Evolutionary conservation across 2,329 filamentous ascomycete species (phyloP).

Genomic region (Verticillium zaregamsianum): DNA sequence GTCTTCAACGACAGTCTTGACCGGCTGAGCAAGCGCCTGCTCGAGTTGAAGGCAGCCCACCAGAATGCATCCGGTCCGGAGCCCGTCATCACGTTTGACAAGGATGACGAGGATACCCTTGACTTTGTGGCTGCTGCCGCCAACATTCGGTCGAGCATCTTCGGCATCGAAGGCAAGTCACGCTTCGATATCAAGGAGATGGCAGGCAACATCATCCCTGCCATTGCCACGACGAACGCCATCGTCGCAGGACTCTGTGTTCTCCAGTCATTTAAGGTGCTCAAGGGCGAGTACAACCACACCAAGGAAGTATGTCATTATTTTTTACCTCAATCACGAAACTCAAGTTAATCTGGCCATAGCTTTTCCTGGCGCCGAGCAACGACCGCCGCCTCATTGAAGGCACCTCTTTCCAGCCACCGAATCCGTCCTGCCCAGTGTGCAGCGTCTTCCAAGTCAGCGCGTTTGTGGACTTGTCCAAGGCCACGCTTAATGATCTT

Average conservation of each 20-base stretch:
- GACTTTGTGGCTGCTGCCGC: conserved; percentile 91
- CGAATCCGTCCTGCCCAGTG: conserved; percentile 79
- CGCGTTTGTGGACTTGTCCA: conserved; percentile 62
- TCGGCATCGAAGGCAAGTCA: conserved; percentile 81
- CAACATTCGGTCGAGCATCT: conserved; percentile 85
- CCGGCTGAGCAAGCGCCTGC: conserved; percentile 69
- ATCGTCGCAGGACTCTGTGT: conserved; percentile 93
- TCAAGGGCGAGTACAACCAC: conserved; percentile 65
- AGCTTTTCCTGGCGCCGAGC: conserved; percentile 77
- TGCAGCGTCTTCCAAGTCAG: conserved; percentile 71
- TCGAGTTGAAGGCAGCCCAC: conserved; percentile 51
- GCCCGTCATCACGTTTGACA: conserved; percentile 83
- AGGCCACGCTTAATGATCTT: conserved; percentile 73
- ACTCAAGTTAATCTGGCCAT: background rate
- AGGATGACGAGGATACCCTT: conserved; percentile 91
- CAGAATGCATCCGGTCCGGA: conserved; percentile 44
- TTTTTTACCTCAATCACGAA: background rate
- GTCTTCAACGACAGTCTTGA: conserved; percentile 84
- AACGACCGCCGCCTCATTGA: conserved; percentile 54
- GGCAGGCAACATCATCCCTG: conserved; percentile 98
- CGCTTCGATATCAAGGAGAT: conserved; percentile 98
- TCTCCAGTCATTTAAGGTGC: conserved; percentile 85
- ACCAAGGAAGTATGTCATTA: conserved; percentile 63
- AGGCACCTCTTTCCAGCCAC: conserved; percentile 52
- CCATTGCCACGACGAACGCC: conserved; percentile 96